Percentiles rank a stretch among this genome's conserved stretches.
Evolutionary conservation across 176 grass and related monocot species (phyloP).

Genomic region (Phyllostachys edulis): DNA sequence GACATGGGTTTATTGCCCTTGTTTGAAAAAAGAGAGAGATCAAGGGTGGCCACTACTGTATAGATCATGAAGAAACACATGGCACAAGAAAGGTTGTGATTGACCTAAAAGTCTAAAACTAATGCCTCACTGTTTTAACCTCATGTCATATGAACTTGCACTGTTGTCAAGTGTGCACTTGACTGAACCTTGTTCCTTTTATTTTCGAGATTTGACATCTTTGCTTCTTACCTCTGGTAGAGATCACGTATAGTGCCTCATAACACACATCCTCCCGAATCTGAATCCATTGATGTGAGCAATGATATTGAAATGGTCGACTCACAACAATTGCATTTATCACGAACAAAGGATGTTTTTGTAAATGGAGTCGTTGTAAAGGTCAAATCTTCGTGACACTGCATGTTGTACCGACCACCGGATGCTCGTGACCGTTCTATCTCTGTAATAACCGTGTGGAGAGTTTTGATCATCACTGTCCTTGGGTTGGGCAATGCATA

Average conservation of each 20-base stretch:
- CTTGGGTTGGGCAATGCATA: constrained; percentile 96
- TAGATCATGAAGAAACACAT: background rate
- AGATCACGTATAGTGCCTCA: constrained; percentile 92
- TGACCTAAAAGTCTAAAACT: background rate
- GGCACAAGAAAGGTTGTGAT: background rate
- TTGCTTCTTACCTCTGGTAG: constrained; percentile 85
- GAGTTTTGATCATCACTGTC: constrained; percentile 92
- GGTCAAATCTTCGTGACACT: constrained; percentile 92
- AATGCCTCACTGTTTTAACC: background rate
- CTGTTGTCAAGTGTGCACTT: background rate
- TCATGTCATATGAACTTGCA: background rate
- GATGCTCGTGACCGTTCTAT: constrained; percentile 90
- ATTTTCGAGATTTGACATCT: constrained; percentile 73
- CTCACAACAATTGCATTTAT: constrained; percentile 74
- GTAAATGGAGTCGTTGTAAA: too few species aligned
- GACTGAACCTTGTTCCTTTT: constrained; percentile 21
- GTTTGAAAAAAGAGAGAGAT: background rate
- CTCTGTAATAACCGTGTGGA: constrained; percentile 96
- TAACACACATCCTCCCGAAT: constrained; percentile 80
- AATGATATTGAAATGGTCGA: constrained; percentile 49
- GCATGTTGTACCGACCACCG: constrained; percentile 92
- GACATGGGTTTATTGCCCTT: background rate
- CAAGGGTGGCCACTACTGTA: background rate
- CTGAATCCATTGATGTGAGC: constrained; percentile 57
- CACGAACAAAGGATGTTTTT: constrained; percentile 70